Evolutionary conservation across 2,329 filamentous ascomycete species (phyloP), one percentile per base, ranked within the genome.

Genomic region (Trichophyton mentagrophytes): DNA sequence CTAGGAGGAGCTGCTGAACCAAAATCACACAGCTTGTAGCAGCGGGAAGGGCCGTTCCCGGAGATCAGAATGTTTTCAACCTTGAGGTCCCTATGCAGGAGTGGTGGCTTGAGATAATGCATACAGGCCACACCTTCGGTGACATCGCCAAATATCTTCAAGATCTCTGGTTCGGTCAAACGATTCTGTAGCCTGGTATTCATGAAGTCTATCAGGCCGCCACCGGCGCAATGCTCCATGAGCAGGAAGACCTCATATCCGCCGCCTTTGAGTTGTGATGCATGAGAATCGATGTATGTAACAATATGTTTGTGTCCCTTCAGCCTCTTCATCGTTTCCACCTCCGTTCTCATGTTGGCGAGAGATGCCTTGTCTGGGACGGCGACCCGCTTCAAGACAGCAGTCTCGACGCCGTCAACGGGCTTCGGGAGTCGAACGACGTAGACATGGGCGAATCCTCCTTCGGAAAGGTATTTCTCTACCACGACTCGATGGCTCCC

Each of bases 241-340:
- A 99, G 85, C 70, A 99, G 74, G 70, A 99, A 99, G 62, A 99
- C 93, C 78, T 99, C 93, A 73, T 96, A 99, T 62, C 93, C 93
- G 47, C 91, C 91, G 58, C 88, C 90, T 68, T 89, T 87, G 68
- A 97, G 79, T 75, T 97, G 91, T 15, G 90, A 96, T 42, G 93
- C 93, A 75, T 99, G 93, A 66, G 92, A 97, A 78, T 99, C 93
- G 73, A 97, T 91, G 76, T 99, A 99, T 62, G 88, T 96, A 69
- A 99, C 93, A 70, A 99, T 97, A 68, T 93, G 87, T 64, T 86
- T 85, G 80, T 97, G 93, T 61, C 93, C 93, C 79, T 96, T 96
- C 68, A 99, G 82, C 76, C 93, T 91, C 85, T 99, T 99, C 93
- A 99, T 99, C 13, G 93, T 99, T 78, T 99, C 93, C 67, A 99